These are phyloP conservation scores for Ilyonectria sp. DNA, from an alignment of 2,329 filamentous ascomycete genomes.

Conservation along the genomic window DNA sequence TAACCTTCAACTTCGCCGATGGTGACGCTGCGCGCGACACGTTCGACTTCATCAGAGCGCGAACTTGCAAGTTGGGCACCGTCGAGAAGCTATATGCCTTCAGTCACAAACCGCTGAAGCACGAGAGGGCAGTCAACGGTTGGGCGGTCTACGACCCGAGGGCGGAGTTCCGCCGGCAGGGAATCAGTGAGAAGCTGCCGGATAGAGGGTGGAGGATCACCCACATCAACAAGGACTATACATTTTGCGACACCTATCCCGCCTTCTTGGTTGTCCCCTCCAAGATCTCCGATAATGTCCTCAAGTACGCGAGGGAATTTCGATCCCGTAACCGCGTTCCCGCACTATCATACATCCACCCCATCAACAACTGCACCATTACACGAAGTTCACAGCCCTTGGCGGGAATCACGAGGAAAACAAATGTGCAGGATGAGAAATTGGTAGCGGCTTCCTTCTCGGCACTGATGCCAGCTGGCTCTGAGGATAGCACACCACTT, in stretches of 20 bases:
- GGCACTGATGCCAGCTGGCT: conserved; percentile 52
- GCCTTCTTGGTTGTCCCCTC: conserved; percentile 87
- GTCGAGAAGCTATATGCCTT: conserved; percentile 96
- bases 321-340: conserved; percentile 92
- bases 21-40: conserved; percentile 84
- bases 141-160: conserved; percentile 90
- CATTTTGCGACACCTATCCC: conserved; percentile 94
- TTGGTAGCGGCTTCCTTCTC: conserved; percentile 92
- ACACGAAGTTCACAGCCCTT: conserved; percentile 94
- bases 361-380: conserved; percentile 96
- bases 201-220: conserved; percentile 91
- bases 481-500: conserved; percentile 53
- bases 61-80: conserved; percentile 85
- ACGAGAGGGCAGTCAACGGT: conserved; percentile 82
- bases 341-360: conserved; percentile 93
- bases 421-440: conserved; percentile 96
- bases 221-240: conserved; percentile 90
- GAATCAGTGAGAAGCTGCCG: conserved; percentile 84
- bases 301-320: conserved; percentile 93
- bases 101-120: conserved; percentile 80
- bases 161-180: conserved; percentile 89
- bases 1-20: conserved; percentile 88
- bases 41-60: conserved; percentile 86
- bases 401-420: conserved; percentile 87
- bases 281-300: conserved; percentile 94